phyloP scores from a whole-genome alignment of 768 basidiomycete species.

The Boletus eberwhitei region DNA sequence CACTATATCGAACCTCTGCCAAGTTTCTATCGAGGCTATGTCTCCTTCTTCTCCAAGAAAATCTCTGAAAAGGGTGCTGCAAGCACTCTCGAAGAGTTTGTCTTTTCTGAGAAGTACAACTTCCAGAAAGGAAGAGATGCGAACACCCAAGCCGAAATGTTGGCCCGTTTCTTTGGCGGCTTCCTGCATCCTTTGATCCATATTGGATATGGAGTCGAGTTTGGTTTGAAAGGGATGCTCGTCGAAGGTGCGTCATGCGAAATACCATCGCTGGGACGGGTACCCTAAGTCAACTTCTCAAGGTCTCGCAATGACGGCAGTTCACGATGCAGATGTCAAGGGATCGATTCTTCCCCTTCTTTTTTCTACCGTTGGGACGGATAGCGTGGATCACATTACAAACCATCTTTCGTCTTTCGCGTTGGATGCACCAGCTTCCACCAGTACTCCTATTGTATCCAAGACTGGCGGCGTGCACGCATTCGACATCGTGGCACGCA shows the following conservation, averaged over 20 bases:
- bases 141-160: slow-evolving; percentile 44
- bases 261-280: neutral
- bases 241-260: slow-evolving; percentile 48
- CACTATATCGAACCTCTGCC: slow-evolving; percentile 12
- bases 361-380: neutral
- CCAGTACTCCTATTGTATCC: neutral
- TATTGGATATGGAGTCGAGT: slow-evolving; percentile 59
- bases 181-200: slow-evolving; percentile 65
- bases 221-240: slow-evolving; percentile 56
- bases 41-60: slow-evolving; percentile 23
- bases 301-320: slow-evolving; percentile 26
- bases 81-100: slow-evolving; percentile 23
- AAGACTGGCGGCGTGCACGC: slow-evolving; percentile 26
- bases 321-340: slow-evolving; percentile 36
- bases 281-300: neutral
- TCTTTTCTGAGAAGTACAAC: slow-evolving; percentile 32
- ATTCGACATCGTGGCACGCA: slow-evolving; percentile 50
- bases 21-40: slow-evolving; percentile 28
- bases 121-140: slow-evolving; percentile 12
- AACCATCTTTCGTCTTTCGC: slow-evolving; percentile 3
- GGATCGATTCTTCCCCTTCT: slow-evolving; percentile 23
- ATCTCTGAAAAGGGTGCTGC: slow-evolving; percentile 17
- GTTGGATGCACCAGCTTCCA: neutral
- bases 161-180: slow-evolving; percentile 45
- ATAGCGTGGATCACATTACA: slow-evolving; percentile 1